Evolutionary conservation across 2,329 filamentous ascomycete species (phyloP).

Genomic region (Tolypocladium cylindrosporum): DNA sequence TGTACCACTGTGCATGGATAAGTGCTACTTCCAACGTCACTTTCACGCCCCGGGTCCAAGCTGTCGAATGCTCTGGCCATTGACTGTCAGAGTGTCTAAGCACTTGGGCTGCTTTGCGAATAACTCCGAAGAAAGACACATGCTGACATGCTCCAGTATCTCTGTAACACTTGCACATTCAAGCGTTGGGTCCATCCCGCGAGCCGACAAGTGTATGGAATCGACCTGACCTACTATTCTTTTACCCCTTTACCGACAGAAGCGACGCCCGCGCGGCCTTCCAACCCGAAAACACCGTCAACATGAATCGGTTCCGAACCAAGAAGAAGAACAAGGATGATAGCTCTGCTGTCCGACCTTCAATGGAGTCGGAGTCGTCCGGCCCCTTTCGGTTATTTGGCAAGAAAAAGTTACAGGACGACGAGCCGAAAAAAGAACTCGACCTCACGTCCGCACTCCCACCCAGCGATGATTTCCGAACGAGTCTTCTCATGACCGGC

Average conservation of each 20-base stretch:
- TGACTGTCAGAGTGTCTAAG: no score
- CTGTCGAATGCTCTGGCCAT: neutral
- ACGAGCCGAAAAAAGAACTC: slow-evolving; percentile 54
- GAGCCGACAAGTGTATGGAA: neutral
- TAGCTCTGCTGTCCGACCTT: slow-evolving; percentile 31
- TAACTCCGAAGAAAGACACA: neutral
- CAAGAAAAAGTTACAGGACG: slow-evolving; percentile 43
- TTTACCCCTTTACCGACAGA: no score
- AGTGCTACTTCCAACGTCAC: no score
- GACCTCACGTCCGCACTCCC: slow-evolving; percentile 69
- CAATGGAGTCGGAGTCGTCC: slow-evolving; percentile 44
- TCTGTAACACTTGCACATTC: neutral
- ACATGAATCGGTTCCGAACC: slow-evolving; percentile 65
- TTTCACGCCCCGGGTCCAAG: neutral
- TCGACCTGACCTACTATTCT: neutral
- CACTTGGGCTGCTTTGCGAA: neutral
- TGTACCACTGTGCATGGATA: neutral
- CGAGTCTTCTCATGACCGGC: slow-evolving; percentile 90
- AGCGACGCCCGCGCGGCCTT: neutral
- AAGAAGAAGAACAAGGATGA: slow-evolving; percentile 62
- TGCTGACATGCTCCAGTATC: neutral
- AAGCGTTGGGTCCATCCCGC: neutral
- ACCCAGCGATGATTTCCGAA: slow-evolving; percentile 81
- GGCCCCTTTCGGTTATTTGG: slow-evolving; percentile 45
- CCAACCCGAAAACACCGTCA: neutral